Conservation (phyloP, 2,329 filamentous ascomycete species). For the Pezicula carpinea region DNA sequence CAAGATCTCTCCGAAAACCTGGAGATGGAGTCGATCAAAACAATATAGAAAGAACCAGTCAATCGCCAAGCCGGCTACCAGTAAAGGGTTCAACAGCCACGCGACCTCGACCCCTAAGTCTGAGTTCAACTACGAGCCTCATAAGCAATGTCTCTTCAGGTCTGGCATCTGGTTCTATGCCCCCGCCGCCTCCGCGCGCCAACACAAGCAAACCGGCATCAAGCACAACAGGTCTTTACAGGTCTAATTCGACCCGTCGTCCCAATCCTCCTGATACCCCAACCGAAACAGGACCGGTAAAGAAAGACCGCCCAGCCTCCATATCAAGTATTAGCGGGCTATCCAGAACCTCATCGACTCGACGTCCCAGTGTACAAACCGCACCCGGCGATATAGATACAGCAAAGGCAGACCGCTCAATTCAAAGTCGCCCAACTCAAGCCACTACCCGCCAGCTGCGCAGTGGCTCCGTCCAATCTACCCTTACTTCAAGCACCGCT, state of each 20-base stretch:
- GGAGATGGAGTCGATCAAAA: conserved; percentile 4
- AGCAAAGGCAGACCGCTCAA: conserved; percentile 24
- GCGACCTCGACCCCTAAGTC: conserved; percentile 18
- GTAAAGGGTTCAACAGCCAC: conserved; percentile 16
- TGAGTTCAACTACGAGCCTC: conserved; percentile 17
- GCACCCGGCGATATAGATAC: conserved; percentile 10
- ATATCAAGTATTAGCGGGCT: conserved; percentile 4
- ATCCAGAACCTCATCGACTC: conserved; percentile 19
- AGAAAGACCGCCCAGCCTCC: background rate
- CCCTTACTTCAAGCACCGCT: conserved; percentile 5
- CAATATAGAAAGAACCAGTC: conserved; percentile 12
- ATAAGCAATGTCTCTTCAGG: conserved; percentile 12
- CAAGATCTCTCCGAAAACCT: conserved; percentile 20
- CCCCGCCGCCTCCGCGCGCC: conserved; percentile 18
- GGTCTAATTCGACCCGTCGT: background rate
- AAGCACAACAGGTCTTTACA: conserved; percentile 1
- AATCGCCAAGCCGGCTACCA: conserved; percentile 29
- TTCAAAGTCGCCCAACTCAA: conserved; percentile 15
- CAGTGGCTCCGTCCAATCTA: conserved; percentile 18
- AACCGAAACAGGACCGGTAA: background rate
- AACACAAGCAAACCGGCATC: conserved; percentile 15
- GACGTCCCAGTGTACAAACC: background rate
- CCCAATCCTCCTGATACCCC: background rate
- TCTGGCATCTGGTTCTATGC: conserved; percentile 10
- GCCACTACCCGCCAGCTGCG: conserved; percentile 22